Evolutionary conservation across 306 rosid genomes (phyloP), one percentile per base, ranked within the genome.

Genomic region (Vicia sativa): DNA sequence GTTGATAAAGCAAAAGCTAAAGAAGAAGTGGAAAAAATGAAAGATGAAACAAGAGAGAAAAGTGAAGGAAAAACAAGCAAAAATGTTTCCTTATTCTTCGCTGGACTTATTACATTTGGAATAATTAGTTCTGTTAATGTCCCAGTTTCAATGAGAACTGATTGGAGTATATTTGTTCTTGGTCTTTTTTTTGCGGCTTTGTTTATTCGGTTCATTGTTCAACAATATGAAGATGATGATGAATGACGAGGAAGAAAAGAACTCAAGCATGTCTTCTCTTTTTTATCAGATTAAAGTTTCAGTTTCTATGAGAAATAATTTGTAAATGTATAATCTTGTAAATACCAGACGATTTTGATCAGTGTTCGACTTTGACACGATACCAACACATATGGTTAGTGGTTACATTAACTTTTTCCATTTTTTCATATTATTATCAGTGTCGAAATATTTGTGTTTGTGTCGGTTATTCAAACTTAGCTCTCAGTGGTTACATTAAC

Each of bases 161-260:
- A 92, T 67, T 83, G 90, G 96, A 68, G 82, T 50, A 93, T 81
- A 77, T 84, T 79, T 38, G 89, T 73, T 79, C 89, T 85, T 28
- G 95, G 87, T 61, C 90, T 74, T 45, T 70, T 85, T 80, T 73
- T 93, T 11, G 82, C 80, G 63, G 88, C 76, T 63, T 76, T 85
- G 68, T 43, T 85, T 55, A 54, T 85, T 63, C 87, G 74, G 66
- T 78, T 82, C 80, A 69, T 83, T 78, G 75, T 79, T 61, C 92
- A 90, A 82, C 96, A 88, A 77, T 82, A 63, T 41, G 65, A 62
- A 76, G 81, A 62, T 25, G 55, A 79, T 72, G 79, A 78, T 15
- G 26, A 74, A 78, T 39, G 75, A 52, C 12, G 53, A 60, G 53
- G 75, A 67, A 71, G n/a, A 49, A 70, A 61, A 74, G 9, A 72